phyloP scores from a whole-genome alignment of 225 moss, liverwort and hornwort species.

The Anthoceros angustus region DNA sequence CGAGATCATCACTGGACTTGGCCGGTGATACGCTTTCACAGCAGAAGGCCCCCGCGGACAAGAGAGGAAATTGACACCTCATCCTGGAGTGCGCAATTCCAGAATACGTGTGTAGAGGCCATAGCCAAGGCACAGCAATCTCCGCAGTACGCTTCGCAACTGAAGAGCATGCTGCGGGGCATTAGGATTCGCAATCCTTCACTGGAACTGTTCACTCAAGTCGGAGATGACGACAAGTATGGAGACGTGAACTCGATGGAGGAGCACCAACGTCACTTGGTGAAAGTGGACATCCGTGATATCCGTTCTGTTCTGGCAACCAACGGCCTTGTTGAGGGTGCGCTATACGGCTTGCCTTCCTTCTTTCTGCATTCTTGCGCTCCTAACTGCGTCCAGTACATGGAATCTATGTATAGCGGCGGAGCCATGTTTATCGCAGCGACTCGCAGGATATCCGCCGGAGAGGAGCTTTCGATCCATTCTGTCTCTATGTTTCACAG shows the following conservation, averaged over 20 bases:
- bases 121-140: not conserved
- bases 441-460: not conserved
- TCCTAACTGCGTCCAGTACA: not conserved
- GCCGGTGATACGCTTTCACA: not conserved
- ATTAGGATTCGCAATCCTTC: not conserved
- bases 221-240: not conserved
- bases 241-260: not conserved
- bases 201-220: not conserved
- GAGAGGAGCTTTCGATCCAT: not conserved
- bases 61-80: not conserved
- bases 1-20: not conserved
- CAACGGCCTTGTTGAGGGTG: not conserved
- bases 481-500: not conserved
- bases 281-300: not conserved
- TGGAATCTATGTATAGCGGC: no score
- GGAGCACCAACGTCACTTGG: not conserved
- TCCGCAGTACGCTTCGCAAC: not conserved
- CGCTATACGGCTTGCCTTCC: not conserved
- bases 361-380: not conserved
- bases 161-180: not conserved
- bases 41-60: not conserved
- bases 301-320: not conserved
- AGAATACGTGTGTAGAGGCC: not conserved
- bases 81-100: not conserved
- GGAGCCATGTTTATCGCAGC: not conserved